Evolutionary conservation across 2,329 filamentous ascomycete genomes (phyloP).

Genomic region (Monilinia vaccinii-corymbosi): DNA sequence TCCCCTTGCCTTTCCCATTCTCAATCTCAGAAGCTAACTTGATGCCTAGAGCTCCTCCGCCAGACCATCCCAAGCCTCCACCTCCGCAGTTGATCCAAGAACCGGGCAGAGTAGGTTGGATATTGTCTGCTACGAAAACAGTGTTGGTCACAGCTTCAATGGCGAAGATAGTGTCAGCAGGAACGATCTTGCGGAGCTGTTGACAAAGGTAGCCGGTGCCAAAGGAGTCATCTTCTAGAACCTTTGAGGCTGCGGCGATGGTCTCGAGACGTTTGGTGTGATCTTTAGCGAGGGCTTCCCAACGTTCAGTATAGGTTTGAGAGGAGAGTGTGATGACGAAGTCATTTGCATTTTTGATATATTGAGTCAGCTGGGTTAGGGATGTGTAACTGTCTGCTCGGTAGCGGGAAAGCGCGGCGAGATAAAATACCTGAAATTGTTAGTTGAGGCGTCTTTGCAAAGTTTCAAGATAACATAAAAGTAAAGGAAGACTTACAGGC

Average conservation of each 20-base stretch:
- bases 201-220: conserved; percentile 42
- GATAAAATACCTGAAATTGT: conserved; percentile 47
- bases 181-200: conserved; percentile 44
- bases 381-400: conserved; percentile 55
- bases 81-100: conserved; percentile 77
- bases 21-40: conserved; percentile 54
- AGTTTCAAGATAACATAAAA: conserved; percentile 29
- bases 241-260: conserved; percentile 48
- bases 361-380: conserved; percentile 58
- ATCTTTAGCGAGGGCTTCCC: conserved; percentile 44
- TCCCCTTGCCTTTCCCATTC: conserved; percentile 41
- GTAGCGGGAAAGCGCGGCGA: conserved; percentile 56
- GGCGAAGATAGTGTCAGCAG: conserved; percentile 61
- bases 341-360: conserved; percentile 40
- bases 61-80: conserved; percentile 73
- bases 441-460: conserved; percentile 38
- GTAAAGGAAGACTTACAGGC: not conserved
- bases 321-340: conserved; percentile 35
- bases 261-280: conserved; percentile 49
- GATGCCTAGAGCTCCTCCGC: conserved; percentile 65
- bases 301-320: conserved; percentile 35
- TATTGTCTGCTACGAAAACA: conserved; percentile 57
- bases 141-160: conserved; percentile 73
- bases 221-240: conserved; percentile 48
- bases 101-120: conserved; percentile 58